These are phyloP conservation scores for Diaporthe vexans DNA, from an alignment of 2,329 filamentous ascomycete species.

Conservation along the genomic window DNA sequence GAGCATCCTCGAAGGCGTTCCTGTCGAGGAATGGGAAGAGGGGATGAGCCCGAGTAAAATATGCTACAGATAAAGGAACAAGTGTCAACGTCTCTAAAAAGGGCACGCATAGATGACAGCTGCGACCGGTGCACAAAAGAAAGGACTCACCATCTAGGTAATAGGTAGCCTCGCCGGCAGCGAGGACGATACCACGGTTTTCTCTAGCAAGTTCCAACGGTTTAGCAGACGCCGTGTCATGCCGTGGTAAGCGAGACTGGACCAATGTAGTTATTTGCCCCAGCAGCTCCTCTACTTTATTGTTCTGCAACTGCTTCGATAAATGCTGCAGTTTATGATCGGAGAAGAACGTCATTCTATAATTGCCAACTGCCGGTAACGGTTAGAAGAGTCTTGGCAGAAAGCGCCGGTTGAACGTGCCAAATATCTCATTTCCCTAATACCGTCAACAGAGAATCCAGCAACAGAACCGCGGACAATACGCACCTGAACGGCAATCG, in stretches of 20 bases:
- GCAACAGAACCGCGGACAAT: not conserved
- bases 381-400: conserved; percentile 12
- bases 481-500: conserved; percentile 47
- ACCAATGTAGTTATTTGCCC: not conserved
- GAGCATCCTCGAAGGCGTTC: conserved; percentile 51
- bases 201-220: conserved; percentile 16
- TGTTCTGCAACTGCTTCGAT: conserved; percentile 45
- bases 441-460: not conserved
- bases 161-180: conserved; percentile 29
- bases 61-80: conserved; percentile 45
- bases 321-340: conserved; percentile 17
- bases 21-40: conserved; percentile 58
- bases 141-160: conserved; percentile 45
- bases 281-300: conserved; percentile 48
- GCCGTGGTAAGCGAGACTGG: conserved; percentile 21
- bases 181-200: not conserved
- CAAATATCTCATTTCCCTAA: conserved; percentile 49
- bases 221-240: conserved; percentile 8
- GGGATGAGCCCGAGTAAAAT: conserved; percentile 56
- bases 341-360: conserved; percentile 25
- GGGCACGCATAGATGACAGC: not conserved
- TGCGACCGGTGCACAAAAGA: not conserved
- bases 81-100: not conserved
- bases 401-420: conserved; percentile 36
- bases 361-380: conserved; percentile 13